Evolutionary conservation across 179 eudicot genomes (phyloP), one percentile per base, ranked within the genome.

Genomic region (Beta corolliflora): DNA sequence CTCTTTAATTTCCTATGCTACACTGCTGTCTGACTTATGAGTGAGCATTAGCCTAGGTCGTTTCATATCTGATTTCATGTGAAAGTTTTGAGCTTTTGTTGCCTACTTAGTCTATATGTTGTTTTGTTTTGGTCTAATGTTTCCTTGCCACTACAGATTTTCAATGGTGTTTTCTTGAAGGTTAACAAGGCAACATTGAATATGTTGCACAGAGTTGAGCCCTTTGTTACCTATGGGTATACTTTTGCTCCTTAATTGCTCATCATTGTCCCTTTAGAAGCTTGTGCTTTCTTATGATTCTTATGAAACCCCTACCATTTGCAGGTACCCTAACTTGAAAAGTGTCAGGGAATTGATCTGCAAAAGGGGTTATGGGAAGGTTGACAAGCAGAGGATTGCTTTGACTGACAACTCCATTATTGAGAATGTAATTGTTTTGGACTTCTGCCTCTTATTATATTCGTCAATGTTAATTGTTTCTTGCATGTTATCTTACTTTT

Each of bases 321-420:
- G 95, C 41, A 36, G 41, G 41, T 36, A 36, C 3, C 41, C 1
- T 36, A 36, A 36, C 41, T 36, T 36, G 41, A 36, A 36, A 36
- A 36, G 41, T 36, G 41, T 36, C 41, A 36, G 41, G 41, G 41
- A 36, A 36, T 36, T 36, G 41, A 36, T 36, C 41, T 36, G 1
- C 41, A 36, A 36, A 36, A 36, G 41, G 41, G 41, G 41, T 21
- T 90, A 71, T 68, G 97, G 93, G 52, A 93, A 93, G 88, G 91
- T 93, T 41, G 78, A 91, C 77, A 88, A 90, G 89, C 93, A n/a
- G 86, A 80, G 92, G 29, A 89, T 86, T 86, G 91, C 94, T 70
- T 83, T 91, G 83, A 94, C 92, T 0, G 95, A 93, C 81, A 94
- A 93, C 44, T 54, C 90, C 41, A 82, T 93, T 25, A 75, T 91